Evolutionary conservation across 2,329 filamentous ascomycete species (phyloP).

Genomic region (Penicillium sp.): DNA sequence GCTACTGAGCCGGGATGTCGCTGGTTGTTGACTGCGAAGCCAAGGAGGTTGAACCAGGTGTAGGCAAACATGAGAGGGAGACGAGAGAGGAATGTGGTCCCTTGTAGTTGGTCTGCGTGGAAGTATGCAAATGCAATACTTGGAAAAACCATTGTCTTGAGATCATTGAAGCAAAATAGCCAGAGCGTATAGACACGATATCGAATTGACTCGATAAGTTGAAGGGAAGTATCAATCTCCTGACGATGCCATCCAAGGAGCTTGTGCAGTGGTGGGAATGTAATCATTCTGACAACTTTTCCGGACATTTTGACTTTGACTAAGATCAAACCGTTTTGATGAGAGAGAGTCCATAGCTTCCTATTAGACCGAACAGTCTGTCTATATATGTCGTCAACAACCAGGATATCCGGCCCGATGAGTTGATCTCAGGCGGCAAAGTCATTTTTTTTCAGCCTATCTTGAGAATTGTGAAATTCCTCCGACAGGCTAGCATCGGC

Average conservation of each 20-base stretch:
- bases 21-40: constrained; percentile 45
- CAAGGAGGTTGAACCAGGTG: constrained; percentile 2
- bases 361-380: not conserved
- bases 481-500: not conserved
- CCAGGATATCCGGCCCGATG: not conserved
- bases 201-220: not conserved
- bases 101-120: constrained; percentile 8
- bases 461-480: not conserved
- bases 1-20: constrained; percentile 35
- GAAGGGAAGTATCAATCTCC: not conserved
- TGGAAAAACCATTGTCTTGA: constrained; percentile 34
- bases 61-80: not conserved
- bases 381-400: not conserved
- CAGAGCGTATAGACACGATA: constrained; percentile 23
- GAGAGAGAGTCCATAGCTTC: not conserved
- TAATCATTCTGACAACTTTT: not conserved
- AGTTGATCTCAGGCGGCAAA: not conserved
- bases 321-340: not conserved
- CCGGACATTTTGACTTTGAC: not conserved
- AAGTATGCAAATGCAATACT: constrained; percentile 37
- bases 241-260: not conserved
- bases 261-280: not conserved
- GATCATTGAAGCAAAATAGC: constrained; percentile 33
- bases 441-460: not conserved
- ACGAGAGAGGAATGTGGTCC: not conserved